phyloP scores from a whole-genome alignment of 202 grass and related monocot species.

The Schoenoplectus triqueter region DNA sequence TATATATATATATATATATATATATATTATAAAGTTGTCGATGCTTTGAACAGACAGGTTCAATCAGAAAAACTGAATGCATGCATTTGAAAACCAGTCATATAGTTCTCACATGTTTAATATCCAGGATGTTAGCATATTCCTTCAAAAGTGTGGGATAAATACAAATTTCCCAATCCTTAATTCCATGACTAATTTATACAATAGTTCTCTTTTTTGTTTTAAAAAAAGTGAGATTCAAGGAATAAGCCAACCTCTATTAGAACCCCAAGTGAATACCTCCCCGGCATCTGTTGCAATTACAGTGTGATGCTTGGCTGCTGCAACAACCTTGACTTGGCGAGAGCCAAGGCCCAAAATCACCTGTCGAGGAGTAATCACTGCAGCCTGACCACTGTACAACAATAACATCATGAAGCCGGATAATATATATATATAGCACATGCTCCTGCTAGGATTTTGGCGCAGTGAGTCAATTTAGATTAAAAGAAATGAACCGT shows the following conservation, averaged over 20 bases:
- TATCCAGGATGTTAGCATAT: background rate
- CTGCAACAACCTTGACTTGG: slow-evolving; percentile 71
- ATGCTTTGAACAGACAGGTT: background rate
- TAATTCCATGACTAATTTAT: background rate
- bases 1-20: background rate
- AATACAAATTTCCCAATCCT: background rate
- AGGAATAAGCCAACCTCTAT: slow-evolving; percentile 74
- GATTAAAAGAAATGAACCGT: slow-evolving; percentile 7
- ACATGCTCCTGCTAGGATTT: background rate
- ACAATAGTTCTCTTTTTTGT: background rate
- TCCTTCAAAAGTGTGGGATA: background rate
- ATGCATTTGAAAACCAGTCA: slow-evolving; percentile 18
- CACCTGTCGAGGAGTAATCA: slow-evolving; percentile 93
- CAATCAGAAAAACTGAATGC: slow-evolving; percentile 26
- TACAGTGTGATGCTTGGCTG: slow-evolving; percentile 98
- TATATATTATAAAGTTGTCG: background rate
- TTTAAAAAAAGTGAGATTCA: background rate
- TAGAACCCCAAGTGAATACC: slow-evolving; percentile 99
- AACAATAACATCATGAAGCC: slow-evolving; percentile 31
- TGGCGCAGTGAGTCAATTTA: background rate
- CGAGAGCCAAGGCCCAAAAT: slow-evolving; percentile 71
- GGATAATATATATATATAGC: background rate
- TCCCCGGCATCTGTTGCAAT: slow-evolving; percentile 88
- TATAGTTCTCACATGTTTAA: slow-evolving; percentile 6
- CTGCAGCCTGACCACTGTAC: slow-evolving; percentile 92